Percentiles rank a stretch among this genome's conserved stretches.
These are phyloP conservation scores for Teunomyces barrocoloradensis DNA, from an alignment of 805 yeast genomes.

Conservation along the genomic window DNA sequence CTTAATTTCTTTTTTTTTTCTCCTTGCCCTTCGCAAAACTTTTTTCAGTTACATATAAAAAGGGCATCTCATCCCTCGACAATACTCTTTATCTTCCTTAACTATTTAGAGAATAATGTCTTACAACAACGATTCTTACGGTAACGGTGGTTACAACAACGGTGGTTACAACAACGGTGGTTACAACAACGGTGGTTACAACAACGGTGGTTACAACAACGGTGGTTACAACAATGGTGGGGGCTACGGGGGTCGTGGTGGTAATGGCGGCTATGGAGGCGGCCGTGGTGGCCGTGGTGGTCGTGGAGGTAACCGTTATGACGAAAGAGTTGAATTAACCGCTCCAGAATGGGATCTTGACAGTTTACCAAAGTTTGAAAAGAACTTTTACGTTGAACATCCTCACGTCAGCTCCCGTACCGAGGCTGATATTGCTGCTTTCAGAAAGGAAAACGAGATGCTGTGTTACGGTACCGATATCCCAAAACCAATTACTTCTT, in stretches of 20 bases:
- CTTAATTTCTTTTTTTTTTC: slow-evolving; percentile 6
- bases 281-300: slow-evolving; percentile 38
- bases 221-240: slow-evolving; percentile 23
- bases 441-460: slow-evolving; percentile 87
- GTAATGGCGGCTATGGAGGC: slow-evolving; percentile 33
- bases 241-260: slow-evolving; percentile 37
- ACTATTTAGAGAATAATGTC: slow-evolving; percentile 30
- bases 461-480: slow-evolving; percentile 76
- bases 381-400: slow-evolving; percentile 89
- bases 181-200: slow-evolving; percentile 6
- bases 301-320: slow-evolving; percentile 35
- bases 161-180: slow-evolving; percentile 30
- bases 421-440: slow-evolving; percentile 66
- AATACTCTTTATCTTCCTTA: neutral
- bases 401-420: slow-evolving; percentile 73
- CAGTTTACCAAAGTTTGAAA: slow-evolving; percentile 83
- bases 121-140: slow-evolving; percentile 28
- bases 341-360: slow-evolving; percentile 82
- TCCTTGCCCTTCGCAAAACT: slow-evolving; percentile 1
- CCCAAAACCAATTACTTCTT: slow-evolving; percentile 89
- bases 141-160: slow-evolving; percentile 29
- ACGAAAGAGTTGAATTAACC: slow-evolving; percentile 48
- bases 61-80: slow-evolving; percentile 1
- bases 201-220: slow-evolving; percentile 14
- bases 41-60: slow-evolving; percentile 4